phyloP scores from a whole-genome alignment of 208 protist genomes.

The Polymyxa betae region DNA sequence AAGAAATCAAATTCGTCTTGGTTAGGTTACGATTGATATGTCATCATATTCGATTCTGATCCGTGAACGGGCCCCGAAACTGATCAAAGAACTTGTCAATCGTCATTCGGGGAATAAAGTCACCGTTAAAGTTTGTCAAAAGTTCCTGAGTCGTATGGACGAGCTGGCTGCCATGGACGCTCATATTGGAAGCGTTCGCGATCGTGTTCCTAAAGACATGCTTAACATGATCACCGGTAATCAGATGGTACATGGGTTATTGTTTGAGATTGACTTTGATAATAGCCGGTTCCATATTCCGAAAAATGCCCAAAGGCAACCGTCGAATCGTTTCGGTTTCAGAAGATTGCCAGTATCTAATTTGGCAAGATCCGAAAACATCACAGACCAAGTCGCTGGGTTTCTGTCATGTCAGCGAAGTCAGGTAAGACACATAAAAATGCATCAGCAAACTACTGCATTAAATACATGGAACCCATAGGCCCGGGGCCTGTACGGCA shows the following conservation, averaged over 20 bases:
- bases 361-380: conserved; percentile 4
- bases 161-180: conserved; percentile 47
- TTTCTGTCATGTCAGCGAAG: conserved; percentile 35
- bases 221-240: conserved; percentile 36
- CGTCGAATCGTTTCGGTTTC: neutral
- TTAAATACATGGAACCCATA: neutral
- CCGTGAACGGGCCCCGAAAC: neutral
- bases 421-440: neutral
- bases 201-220: conserved; percentile 44
- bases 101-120: neutral
- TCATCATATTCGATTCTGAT: conserved; percentile 39
- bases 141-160: conserved; percentile 27
- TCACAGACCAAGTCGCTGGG: neutral
- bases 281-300: neutral
- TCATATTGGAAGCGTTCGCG: conserved; percentile 39
- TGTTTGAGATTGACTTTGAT: neutral
- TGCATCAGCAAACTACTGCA: neutral
- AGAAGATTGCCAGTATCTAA: conserved; percentile 42
- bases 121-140: conserved; percentile 17
- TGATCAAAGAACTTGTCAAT: conserved; percentile 1
- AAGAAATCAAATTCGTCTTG: neutral
- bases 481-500: conserved; percentile 9
- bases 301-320: conserved; percentile 4
- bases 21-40: conserved; percentile 1
- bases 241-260: neutral